Percentiles rank a stretch among this genome's conserved stretches.
These are phyloP conservation scores for Metschnikowia orientalis DNA, from an alignment of 805 yeast species.

Conservation along the genomic window DNA sequence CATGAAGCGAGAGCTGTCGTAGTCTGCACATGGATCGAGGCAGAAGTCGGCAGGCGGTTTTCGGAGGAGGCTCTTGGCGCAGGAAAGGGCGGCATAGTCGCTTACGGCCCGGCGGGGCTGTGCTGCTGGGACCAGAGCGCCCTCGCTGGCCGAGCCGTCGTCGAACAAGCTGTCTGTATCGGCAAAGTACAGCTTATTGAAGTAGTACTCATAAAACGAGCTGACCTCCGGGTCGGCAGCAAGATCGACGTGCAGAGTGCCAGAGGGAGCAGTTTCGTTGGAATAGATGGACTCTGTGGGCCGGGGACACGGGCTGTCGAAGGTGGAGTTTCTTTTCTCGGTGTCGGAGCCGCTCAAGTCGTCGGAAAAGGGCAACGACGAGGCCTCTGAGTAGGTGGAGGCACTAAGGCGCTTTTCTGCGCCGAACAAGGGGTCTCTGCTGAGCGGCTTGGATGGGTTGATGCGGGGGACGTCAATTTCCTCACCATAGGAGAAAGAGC, in stretches of 20 bases:
- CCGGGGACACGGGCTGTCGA: constrained; percentile 2
- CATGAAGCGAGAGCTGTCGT: constrained; percentile 18
- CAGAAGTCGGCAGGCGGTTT: constrained; percentile 8
- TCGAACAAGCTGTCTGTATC: constrained; percentile 2
- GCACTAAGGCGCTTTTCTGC: too few relatives aligned
- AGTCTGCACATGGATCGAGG: constrained; percentile 18
- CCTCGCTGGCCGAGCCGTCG: not conserved
- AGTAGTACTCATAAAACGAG: constrained; percentile 5
- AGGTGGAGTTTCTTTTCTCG: constrained; percentile 2
- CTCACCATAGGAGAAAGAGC: too few relatives aligned
- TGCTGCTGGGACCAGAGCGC: constrained; percentile 1
- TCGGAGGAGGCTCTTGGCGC: not conserved
- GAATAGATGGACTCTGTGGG: not conserved
- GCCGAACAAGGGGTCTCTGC: too few relatives aligned
- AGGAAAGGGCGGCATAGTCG: not conserved
- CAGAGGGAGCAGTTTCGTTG: constrained; percentile 1
- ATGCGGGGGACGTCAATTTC: too few relatives aligned
- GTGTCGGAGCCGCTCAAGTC: not conserved
- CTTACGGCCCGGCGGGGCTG: not conserved
- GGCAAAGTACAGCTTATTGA: constrained; percentile 2
- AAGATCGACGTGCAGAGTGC: constrained; percentile 4
- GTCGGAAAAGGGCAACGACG: constrained; percentile 1
- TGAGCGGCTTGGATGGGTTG: too few relatives aligned
- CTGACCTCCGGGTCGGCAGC: constrained; percentile 4
- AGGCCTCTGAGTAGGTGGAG: constrained; percentile 1